Evolutionary conservation across 139 green algal species (phyloP).

Genomic region (Diplosphaera chodatii): DNA sequence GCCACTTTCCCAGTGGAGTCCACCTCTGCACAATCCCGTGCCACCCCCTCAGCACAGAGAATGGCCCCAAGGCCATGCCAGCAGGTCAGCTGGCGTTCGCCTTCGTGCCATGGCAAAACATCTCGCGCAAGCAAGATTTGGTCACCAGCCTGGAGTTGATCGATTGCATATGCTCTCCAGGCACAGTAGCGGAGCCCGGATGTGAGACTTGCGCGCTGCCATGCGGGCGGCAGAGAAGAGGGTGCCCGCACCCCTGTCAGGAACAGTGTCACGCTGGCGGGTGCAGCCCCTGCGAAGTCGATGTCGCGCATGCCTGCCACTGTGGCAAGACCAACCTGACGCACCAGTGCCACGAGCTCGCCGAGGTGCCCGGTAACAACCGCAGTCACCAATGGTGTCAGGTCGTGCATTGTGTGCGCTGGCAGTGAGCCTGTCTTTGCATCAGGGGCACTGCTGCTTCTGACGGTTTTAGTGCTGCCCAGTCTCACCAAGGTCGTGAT

Average conservation of each 20-base stretch:
- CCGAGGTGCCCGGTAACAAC: slow-evolving; percentile 8
- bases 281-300: slow-evolving; percentile 31
- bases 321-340: slow-evolving; percentile 57
- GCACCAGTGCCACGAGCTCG: slow-evolving; percentile 40
- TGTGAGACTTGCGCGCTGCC: slow-evolving; percentile 43
- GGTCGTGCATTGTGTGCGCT: too few species aligned
- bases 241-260: slow-evolving; percentile 60
- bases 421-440: too few species aligned
- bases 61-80: neutral
- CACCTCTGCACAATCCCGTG: slow-evolving; percentile 44
- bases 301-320: slow-evolving; percentile 29
- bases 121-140: too few species aligned
- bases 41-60: slow-evolving; percentile 23
- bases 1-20: slow-evolving; percentile 26
- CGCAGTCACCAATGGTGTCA: too few species aligned
- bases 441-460: too few species aligned
- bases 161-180: neutral
- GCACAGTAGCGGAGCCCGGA: neutral
- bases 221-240: slow-evolving; percentile 27
- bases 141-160: too few species aligned
- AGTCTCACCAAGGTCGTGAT: neutral
- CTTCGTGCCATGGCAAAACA: too few species aligned
- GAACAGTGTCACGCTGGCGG: slow-evolving; percentile 42
- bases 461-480: too few species aligned
- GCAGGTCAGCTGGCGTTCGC: neutral